phyloP scores from a whole-genome alignment of 192 early-diverging fungal genomes.

The Umbelopsis sp. region DNA sequence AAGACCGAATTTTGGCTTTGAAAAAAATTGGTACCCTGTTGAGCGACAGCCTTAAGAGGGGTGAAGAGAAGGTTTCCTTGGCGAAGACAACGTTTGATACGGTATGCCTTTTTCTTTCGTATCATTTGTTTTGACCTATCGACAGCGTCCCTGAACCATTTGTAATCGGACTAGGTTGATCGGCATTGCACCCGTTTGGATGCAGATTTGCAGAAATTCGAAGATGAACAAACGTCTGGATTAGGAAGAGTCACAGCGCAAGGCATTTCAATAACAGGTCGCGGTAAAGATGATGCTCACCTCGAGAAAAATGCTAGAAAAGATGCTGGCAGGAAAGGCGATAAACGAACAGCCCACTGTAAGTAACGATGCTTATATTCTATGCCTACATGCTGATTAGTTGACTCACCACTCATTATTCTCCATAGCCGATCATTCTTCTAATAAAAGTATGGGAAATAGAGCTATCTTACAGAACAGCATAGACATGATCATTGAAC shows the following conservation, averaged over 20 bases:
- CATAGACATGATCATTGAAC: too few relatives aligned
- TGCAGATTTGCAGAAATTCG: constrained; percentile 89
- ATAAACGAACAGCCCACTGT: constrained; percentile 11
- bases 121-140: background rate
- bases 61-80: constrained; percentile 92
- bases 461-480: too few relatives aligned
- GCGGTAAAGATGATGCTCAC: constrained; percentile 39
- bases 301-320: constrained; percentile 20
- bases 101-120: constrained; percentile 49
- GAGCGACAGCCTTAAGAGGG: constrained; percentile 79
- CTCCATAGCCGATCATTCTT: background rate
- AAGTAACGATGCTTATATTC: background rate
- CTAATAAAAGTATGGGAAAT: constrained; percentile 4
- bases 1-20: constrained; percentile 57
- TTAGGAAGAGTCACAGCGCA: constrained; percentile 45
- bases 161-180: constrained; percentile 62
- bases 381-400: background rate
- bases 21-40: constrained; percentile 59
- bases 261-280: constrained; percentile 15
- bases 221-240: constrained; percentile 86
- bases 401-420: background rate
- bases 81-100: constrained; percentile 93
- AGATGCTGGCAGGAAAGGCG: constrained; percentile 9
- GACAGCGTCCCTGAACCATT: background rate
- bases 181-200: constrained; percentile 87